Evolutionary conservation across 2,329 filamentous ascomycete genomes (phyloP), one percentile per base, ranked within the genome.

Genomic region (Stagonosporopsis cucurbitacearum): DNA sequence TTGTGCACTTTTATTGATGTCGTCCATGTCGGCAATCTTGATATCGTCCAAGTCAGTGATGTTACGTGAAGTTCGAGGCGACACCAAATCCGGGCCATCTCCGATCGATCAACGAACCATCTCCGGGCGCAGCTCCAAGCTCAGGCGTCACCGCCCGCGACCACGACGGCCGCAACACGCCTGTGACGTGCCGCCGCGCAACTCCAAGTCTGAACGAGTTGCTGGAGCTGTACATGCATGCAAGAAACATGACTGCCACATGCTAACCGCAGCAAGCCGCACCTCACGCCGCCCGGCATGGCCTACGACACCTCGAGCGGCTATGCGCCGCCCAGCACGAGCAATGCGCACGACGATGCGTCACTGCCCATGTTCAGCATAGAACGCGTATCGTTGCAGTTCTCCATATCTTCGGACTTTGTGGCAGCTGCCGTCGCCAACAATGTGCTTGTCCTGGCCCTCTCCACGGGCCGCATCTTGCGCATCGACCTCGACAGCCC

Each of bases 401-500:
- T 99, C 82, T 89, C 91, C 57, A 89, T 98, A 69, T 91, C 94
- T 2, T 92, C 94, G 63, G 91, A 97, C 77, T 98, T 99, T 73
- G 95, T 96, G 43, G 93, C 95, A 17, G 93, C 93, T 36, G 93
- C 97, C 77, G 94, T 98, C 52, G 93, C 94, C 62, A 98, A 99
- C 78, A 97, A 99, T 81, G 93, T 98, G 59, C 84, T 99, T 54
- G 88, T 98, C 20, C 82, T 99, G 47, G 95, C 95, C 36, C 84
- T 99, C 33, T 94, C 92, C 5, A 97, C 94, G 55, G 92, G 92
- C 46, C 89, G 94, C 66, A 95, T 99, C 62, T 81, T 99, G 57
- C 87, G 95, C 58, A 99, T 99, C 75, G 95, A 98, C 74, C 81
- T 98, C 47, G 92, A 97, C 76, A 91, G 89, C 70, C 90, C 95